Evolutionary conservation across 352 stramenopile genomes (phyloP).

Genomic region (Blastocystis hominis): DNA sequence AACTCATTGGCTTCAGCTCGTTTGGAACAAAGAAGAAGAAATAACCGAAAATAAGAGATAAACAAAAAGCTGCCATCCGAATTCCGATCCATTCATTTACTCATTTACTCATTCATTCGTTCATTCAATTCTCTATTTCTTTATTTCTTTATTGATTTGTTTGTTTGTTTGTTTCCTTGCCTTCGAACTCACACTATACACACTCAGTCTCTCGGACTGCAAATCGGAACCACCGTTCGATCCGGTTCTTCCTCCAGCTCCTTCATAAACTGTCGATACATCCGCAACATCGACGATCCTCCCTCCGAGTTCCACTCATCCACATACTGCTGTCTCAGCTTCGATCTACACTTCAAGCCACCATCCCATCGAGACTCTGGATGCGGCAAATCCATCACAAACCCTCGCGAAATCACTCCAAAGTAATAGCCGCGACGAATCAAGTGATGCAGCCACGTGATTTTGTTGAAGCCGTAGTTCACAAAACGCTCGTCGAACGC

Average conservation of each 20-base stretch:
- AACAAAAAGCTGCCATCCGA: too few relatives aligned
- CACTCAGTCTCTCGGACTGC: neutral
- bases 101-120: too few relatives aligned
- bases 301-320: conserved; percentile 2
- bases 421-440: conserved; percentile 21
- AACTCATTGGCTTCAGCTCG: conserved; percentile 19
- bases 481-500: conserved; percentile 42
- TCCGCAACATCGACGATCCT: conserved; percentile 1
- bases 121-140: too few relatives aligned
- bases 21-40: conserved; percentile 35
- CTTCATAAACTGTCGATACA: neutral
- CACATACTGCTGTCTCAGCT: neutral
- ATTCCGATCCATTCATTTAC: too few relatives aligned
- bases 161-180: too few relatives aligned
- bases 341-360: neutral
- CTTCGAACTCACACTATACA: neutral
- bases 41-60: neutral
- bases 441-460: conserved; percentile 19
- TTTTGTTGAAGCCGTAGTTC: conserved; percentile 42
- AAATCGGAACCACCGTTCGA: neutral
- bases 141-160: too few relatives aligned
- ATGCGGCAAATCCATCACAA: conserved; percentile 44
- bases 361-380: neutral
- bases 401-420: neutral
- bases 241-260: neutral